phyloP scores from a whole-genome alignment of 768 basidiomycete species.

The Tremella fuciformis region DNA sequence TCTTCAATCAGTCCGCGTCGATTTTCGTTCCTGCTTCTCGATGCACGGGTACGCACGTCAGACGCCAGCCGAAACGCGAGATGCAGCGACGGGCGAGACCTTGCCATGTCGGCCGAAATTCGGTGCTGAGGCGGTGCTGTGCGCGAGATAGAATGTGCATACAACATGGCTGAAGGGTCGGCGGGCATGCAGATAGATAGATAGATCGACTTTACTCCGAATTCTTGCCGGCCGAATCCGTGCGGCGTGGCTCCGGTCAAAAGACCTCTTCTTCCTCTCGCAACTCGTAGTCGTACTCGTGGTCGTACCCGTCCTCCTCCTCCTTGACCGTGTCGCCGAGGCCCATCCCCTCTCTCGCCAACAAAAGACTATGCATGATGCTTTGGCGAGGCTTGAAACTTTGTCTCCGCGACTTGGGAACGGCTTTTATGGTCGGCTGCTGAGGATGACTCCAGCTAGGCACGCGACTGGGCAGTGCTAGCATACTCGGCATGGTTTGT shows the following conservation, averaged over 20 bases:
- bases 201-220: too few relatives aligned
- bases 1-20: too few relatives aligned
- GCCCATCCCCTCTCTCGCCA: constrained; percentile 8
- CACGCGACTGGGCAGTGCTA: not conserved
- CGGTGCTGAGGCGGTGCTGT: too few relatives aligned
- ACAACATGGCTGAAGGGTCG: too few relatives aligned
- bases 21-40: too few relatives aligned
- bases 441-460: constrained; percentile 5
- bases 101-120: too few relatives aligned
- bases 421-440: constrained; percentile 10
- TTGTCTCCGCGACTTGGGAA: constrained; percentile 13
- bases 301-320: constrained; percentile 9
- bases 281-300: not conserved
- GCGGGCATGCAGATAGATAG: too few relatives aligned
- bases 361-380: constrained; percentile 8
- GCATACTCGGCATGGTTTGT: not conserved
- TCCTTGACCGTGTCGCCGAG: not conserved
- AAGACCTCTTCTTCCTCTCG: constrained; percentile 1
- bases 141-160: too few relatives aligned
- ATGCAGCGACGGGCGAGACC: too few relatives aligned
- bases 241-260: not conserved
- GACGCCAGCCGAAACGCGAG: too few relatives aligned
- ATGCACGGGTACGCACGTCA: too few relatives aligned
- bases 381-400: constrained; percentile 29
- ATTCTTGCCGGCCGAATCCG: not conserved